Evolutionary conservation across 2,329 filamentous ascomycete species (phyloP), one percentile per base, ranked within the genome.

Genomic region (Albophoma yamanashiensis): DNA sequence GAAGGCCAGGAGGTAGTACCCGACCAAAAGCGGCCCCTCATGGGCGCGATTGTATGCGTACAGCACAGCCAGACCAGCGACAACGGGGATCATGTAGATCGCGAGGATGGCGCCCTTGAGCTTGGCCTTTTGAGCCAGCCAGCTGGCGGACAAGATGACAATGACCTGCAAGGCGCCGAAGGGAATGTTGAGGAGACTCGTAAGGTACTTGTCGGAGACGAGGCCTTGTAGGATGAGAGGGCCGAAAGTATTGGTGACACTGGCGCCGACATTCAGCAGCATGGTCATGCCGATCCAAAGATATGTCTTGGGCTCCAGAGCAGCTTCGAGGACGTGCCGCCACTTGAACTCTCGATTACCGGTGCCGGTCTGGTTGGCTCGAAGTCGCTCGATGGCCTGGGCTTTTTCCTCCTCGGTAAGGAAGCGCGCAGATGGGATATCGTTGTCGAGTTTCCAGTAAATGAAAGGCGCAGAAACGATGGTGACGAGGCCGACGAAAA

Each of bases 291-390:
- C 78, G 56, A 87, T 74, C 76, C 84, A 89, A 4, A 89, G 76
- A 66, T 83, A 82, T 0, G 77, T 80, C 69, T 83, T 82, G 20
- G 76, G 73, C 59, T 83, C 81, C 0, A 77, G 60, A 3, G 76
- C 64, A 0, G 74, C 70, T 61, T 84, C 79, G 20, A 81, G 76
- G 1, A 88, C 75, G 63, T 94, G 90, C 27, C 82, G 79, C 74
- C 80, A 77, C 63, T 88, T 88, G 72, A 87, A 89, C 62, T 88
- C 80, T 64, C 85, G 85, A 62, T 84, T 88, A 1, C 86, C 87
- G 20, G 89, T 86, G 0, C 89, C 89, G 62, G 89, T 89, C 69
- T 91, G 85, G 66, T 93, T 93, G 27, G 84, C 79, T 0, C 89
- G 79, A 7, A 93, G 83, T 0, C 89, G 80, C 63, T 91, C 89